Percentiles rank a stretch among this genome's conserved stretches.
phyloP scores from a whole-genome alignment of 352 stramenopile species.

The Globisporangium polare region DNA sequence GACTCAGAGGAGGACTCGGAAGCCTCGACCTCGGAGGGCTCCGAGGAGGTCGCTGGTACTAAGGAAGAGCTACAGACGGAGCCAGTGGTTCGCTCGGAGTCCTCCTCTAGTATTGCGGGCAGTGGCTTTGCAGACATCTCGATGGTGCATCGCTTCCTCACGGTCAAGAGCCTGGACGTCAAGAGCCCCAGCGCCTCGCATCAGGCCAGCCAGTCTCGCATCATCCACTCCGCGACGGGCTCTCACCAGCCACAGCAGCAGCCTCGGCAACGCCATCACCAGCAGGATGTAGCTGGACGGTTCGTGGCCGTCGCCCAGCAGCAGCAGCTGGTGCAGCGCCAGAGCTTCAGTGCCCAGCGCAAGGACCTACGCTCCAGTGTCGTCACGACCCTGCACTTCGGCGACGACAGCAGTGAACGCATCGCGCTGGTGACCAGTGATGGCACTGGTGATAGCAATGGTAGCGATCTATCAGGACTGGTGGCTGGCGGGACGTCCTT shows the following conservation, averaged over 20 bases:
- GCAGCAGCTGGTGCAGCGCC: conserved; percentile 17
- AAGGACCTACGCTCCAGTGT: conserved; percentile 24
- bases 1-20: conserved; percentile 22
- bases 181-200: neutral
- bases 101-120: neutral
- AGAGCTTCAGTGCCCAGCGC: conserved; percentile 1
- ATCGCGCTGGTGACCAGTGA: neutral
- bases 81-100: neutral
- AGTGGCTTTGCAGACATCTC: conserved; percentile 1
- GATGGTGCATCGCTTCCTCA: conserved; percentile 16
- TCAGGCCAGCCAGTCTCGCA: neutral
- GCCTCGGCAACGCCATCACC: neutral
- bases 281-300: neutral
- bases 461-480: neutral
- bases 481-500: conserved; percentile 1
- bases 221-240: conserved; percentile 7
- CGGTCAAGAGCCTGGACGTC: conserved; percentile 5
- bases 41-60: neutral
- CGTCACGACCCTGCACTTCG: conserved; percentile 26
- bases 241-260: neutral
- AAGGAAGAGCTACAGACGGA: neutral
- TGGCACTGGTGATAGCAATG: neutral
- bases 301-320: conserved; percentile 2
- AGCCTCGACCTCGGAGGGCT: conserved; percentile 7
- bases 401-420: neutral